A percentile compares a stretch with the other conserved stretches of the same genome.
Conservation (phyloP, 768 basidiomycete species). For the Leucogyrophana mollusca region DNA sequence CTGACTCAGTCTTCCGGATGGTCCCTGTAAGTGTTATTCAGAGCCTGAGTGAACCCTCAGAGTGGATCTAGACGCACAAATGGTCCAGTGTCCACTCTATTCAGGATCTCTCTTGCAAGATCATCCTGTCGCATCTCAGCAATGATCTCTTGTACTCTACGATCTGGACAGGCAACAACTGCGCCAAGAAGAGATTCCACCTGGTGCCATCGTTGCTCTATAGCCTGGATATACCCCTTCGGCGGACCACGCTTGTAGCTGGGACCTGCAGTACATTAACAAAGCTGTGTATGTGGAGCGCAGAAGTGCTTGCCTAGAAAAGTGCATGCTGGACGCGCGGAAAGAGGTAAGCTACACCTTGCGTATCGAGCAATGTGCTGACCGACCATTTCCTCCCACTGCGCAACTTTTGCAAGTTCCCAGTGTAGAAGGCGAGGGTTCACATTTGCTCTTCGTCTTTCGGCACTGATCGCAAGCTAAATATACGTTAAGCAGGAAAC, state of each 20-base stretch:
- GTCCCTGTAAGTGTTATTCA: slow-evolving; percentile 46
- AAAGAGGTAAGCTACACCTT: slow-evolving; percentile 6
- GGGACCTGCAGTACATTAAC: slow-evolving; percentile 45
- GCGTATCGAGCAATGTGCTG: not conserved
- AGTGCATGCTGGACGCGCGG: slow-evolving; percentile 54
- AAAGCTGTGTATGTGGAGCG: not conserved
- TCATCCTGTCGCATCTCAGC: slow-evolving; percentile 68
- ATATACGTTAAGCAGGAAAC: slow-evolving; percentile 1
- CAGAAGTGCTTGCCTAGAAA: slow-evolving; percentile 47
- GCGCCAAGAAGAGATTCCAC: slow-evolving; percentile 88
- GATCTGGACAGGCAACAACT: slow-evolving; percentile 69
- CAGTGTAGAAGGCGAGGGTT: slow-evolving; percentile 45
- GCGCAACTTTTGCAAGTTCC: slow-evolving; percentile 64
- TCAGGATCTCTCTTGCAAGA: slow-evolving; percentile 74
- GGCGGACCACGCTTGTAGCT: slow-evolving; percentile 84
- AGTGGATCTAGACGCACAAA: slow-evolving; percentile 49
- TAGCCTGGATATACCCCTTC: slow-evolving; percentile 91
- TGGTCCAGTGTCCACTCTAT: slow-evolving; percentile 75
- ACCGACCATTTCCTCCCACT: slow-evolving; percentile 52
- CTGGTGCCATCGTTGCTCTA: slow-evolving; percentile 89
- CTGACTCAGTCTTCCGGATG: slow-evolving; percentile 62
- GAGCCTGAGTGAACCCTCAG: not conserved
- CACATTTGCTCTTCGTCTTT: slow-evolving; percentile 88
- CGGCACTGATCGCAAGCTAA: slow-evolving; percentile 85
- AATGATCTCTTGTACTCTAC: slow-evolving; percentile 60